phyloP scores from a whole-genome alignment of 1,139 yeast genomes.

The Barnettozyma hawaiiensis region DNA sequence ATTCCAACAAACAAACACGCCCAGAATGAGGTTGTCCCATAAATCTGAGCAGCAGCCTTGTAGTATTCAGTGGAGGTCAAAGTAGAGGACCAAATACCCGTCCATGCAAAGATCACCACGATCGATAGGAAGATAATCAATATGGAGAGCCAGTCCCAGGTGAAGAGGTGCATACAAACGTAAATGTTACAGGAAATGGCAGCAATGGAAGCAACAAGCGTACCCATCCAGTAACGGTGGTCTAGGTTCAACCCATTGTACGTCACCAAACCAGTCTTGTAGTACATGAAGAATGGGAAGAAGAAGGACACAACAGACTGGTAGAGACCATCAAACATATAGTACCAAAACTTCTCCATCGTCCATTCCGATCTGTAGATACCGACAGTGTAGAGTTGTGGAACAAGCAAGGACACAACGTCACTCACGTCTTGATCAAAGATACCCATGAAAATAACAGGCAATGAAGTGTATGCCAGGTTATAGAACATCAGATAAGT shows the following conservation, averaged over 20 bases:
- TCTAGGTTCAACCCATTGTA: slow-evolving; percentile 62
- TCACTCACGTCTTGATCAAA: slow-evolving; percentile 92
- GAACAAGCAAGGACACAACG: slow-evolving; percentile 73
- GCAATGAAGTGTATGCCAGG: slow-evolving; percentile 91
- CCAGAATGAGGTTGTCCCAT: slow-evolving; percentile 76
- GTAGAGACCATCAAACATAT: slow-evolving; percentile 82
- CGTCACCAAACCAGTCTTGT: slow-evolving; percentile 50
- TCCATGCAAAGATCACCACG: slow-evolving; percentile 73
- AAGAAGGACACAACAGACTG: slow-evolving; percentile 83
- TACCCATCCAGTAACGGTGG: slow-evolving; percentile 84
- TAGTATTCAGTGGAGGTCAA: slow-evolving; percentile 62
- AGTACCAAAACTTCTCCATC: slow-evolving; percentile 70
- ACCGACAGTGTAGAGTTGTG: slow-evolving; percentile 83
- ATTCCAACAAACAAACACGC: slow-evolving; percentile 70
- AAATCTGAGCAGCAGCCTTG: slow-evolving; percentile 67
- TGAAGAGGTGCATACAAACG: slow-evolving; percentile 72
- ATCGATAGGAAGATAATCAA: slow-evolving; percentile 62
- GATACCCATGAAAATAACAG: slow-evolving; percentile 84
- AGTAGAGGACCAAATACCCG: slow-evolving; percentile 78
- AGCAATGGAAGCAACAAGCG: slow-evolving; percentile 70
- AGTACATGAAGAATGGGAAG: slow-evolving; percentile 69
- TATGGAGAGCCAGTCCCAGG: slow-evolving; percentile 91
- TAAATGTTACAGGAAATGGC: slow-evolving; percentile 79
- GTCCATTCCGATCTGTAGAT: slow-evolving; percentile 81
- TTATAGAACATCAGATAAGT: slow-evolving; percentile 90